phyloP scores from a whole-genome alignment of 108 stramenopile species.

The Cyclotella distinguenda region DNA sequence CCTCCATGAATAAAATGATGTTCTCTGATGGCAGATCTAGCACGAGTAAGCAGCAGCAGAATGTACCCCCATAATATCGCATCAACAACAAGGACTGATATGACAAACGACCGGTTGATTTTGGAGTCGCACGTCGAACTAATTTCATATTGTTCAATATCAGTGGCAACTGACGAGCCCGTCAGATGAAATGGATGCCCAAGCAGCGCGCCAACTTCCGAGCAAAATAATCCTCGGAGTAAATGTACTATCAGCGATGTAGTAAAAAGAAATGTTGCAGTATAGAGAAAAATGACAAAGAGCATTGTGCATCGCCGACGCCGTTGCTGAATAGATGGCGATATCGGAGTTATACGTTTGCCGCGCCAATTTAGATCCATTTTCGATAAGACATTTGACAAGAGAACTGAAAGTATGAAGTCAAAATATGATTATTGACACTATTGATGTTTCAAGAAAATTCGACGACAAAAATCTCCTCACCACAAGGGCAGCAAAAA shows the following conservation, averaged over 20 bases:
- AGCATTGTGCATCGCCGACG: conserved; percentile 3
- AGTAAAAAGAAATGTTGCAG: not conserved
- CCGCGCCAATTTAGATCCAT: conserved; percentile 33
- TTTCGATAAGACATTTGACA: conserved; percentile 17
- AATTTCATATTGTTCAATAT: not conserved
- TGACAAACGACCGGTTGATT: conserved; percentile 6
- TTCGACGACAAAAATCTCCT: not conserved
- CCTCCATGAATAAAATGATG: conserved; percentile 20
- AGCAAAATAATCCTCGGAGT: conserved; percentile 3
- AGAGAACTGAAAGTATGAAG: not conserved
- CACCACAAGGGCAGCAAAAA: conserved; percentile 22
- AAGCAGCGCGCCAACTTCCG: not conserved
- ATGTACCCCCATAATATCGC: conserved; percentile 12
- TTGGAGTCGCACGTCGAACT: conserved; percentile 1
- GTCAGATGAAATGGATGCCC: not conserved
- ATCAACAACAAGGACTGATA: conserved; percentile 3
- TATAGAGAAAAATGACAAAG: conserved; percentile 1
- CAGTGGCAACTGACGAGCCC: not conserved
- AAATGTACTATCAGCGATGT: conserved; percentile 4
- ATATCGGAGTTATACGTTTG: conserved; percentile 9
- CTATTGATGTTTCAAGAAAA: not conserved
- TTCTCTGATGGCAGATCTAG: conserved; percentile 22
- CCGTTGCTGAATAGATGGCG: not conserved
- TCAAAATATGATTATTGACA: not conserved
- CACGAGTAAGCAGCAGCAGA: conserved; percentile 6